Conservation (phyloP, 805 yeast species). For the Zygotorulaspora sp. region DNA sequence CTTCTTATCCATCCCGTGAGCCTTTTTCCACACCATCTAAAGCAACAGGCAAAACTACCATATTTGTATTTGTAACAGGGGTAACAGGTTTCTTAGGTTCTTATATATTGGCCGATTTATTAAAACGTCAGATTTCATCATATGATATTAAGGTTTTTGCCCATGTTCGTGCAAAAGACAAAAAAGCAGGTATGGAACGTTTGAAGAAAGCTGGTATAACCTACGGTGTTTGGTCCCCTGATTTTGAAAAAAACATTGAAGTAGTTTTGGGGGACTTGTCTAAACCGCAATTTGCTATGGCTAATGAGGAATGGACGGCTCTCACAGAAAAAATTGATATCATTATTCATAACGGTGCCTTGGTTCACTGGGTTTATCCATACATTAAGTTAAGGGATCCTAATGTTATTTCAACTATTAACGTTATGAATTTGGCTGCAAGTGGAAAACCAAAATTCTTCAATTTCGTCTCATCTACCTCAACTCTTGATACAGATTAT, state of each 20-base stretch:
- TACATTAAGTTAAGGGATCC: constrained; percentile 87
- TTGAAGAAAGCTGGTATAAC: constrained; percentile 68
- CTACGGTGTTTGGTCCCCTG: constrained; percentile 62
- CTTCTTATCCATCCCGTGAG: constrained; percentile 43
- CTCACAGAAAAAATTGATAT: constrained; percentile 66
- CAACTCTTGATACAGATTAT: constrained; percentile 81
- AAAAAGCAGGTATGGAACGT: constrained; percentile 69
- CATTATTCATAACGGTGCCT: constrained; percentile 93
- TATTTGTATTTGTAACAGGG: constrained; percentile 85
- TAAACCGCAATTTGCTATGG: constrained; percentile 64
- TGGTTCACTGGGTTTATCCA: constrained; percentile 98
- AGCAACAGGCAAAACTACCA: constrained; percentile 27
- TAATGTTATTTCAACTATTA: constrained; percentile 82
- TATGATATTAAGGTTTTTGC: constrained; percentile 61
- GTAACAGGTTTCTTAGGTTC: constrained; percentile 96
- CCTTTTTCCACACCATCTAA: constrained; percentile 24
- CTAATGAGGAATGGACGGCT: constrained; percentile 49
- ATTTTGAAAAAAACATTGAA: constrained; percentile 53
- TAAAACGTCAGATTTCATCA: constrained; percentile 46
- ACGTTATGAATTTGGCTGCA: constrained; percentile 69
- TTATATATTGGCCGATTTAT: constrained; percentile 72
- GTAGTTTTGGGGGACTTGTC: constrained; percentile 83
- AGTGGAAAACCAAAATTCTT: constrained; percentile 74
- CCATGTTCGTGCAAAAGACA: constrained; percentile 82
- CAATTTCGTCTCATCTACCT: constrained; percentile 92